phyloP scores from a whole-genome alignment of 164 flowering plant genomes.

The Sedum album region DNA sequence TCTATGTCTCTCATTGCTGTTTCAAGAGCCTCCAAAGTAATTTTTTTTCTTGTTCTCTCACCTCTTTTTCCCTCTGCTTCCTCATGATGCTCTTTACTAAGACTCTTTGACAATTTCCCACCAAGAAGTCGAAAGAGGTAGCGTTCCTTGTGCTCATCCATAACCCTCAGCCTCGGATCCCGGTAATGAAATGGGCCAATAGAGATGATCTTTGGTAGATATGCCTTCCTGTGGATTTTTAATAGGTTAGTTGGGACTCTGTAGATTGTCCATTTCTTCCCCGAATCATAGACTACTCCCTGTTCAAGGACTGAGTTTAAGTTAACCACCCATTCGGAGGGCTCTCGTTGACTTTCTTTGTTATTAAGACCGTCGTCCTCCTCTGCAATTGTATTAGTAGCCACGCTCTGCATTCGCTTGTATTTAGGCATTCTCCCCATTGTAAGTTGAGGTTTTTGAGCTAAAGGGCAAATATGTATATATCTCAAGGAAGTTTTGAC shows the following conservation, averaged over 20 bases:
- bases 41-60: neutral
- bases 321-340: neutral
- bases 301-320: neutral
- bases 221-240: constrained; percentile 5
- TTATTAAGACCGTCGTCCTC: neutral
- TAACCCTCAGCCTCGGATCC: constrained; percentile 7
- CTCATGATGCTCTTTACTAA: neutral
- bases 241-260: constrained; percentile 10
- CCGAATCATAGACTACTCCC: constrained; percentile 8
- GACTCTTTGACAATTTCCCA: neutral
- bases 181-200: constrained; percentile 20
- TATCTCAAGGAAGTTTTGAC: too few species aligned
- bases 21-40: neutral
- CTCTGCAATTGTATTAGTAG: neutral
- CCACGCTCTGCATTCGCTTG: constrained; percentile 1
- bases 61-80: neutral
- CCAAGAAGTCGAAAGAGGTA: constrained; percentile 17
- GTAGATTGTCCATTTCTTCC: constrained; percentile 10
- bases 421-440: neutral
- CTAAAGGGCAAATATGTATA: too few species aligned
- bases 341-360: neutral
- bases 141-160: constrained; percentile 22
- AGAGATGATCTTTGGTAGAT: constrained; percentile 16
- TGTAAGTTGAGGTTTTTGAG: neutral
- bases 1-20: neutral